Conservation (phyloP, 495 filamentous ascomycete species). For the Penicillium manginii region DNA sequence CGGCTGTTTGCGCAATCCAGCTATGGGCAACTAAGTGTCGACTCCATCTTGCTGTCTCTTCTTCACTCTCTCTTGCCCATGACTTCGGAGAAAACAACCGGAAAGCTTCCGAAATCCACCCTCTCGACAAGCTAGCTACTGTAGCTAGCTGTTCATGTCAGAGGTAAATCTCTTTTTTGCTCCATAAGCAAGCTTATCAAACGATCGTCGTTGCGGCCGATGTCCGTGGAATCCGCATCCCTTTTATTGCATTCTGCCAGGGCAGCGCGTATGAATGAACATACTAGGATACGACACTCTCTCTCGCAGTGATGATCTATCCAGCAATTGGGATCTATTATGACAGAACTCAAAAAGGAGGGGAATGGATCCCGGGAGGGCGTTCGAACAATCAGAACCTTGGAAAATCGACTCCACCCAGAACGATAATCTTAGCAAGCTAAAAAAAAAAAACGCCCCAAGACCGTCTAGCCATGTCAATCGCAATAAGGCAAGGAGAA, state of each 20-base stretch:
- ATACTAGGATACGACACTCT: not conserved
- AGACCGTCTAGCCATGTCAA: not conserved
- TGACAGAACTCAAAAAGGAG: constrained; percentile 8
- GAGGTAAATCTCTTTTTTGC: not conserved
- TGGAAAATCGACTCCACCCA: not conserved
- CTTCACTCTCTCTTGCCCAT: not conserved
- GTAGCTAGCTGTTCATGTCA: too few relatives aligned
- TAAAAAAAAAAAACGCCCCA: not conserved
- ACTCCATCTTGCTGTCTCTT: not conserved
- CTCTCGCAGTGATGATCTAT: constrained; percentile 15
- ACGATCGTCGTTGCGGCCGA: constrained; percentile 9
- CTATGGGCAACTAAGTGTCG: not conserved
- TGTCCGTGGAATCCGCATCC: constrained; percentile 16
- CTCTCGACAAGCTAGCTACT: too few relatives aligned
- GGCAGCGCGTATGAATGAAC: not conserved
- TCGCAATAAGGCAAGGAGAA: not conserved
- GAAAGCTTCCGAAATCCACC: constrained; percentile 15
- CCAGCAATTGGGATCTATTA: constrained; percentile 5
- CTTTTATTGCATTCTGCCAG: constrained; percentile 15
- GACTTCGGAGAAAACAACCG: constrained; percentile 1
- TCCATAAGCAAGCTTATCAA: not conserved
- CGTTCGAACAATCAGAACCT: constrained; percentile 3
- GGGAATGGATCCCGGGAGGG: not conserved
- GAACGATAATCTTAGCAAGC: not conserved
- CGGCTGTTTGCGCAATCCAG: not conserved